Conservation (phyloP, 768 basidiomycete species). For the Paxillus involutus region DNA sequence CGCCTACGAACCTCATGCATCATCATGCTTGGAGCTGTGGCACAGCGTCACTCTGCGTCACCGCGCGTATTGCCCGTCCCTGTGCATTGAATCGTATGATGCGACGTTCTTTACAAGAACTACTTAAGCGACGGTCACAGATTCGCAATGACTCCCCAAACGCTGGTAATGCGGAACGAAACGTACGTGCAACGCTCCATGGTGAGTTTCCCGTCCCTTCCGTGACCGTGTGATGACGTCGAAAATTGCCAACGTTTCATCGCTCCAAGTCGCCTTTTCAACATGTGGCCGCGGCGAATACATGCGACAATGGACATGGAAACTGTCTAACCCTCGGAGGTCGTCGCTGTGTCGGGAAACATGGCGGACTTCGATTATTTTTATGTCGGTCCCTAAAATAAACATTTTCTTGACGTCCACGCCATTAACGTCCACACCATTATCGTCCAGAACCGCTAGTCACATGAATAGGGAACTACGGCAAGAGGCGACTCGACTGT, state of each 20-base stretch:
- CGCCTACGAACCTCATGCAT: too few relatives aligned
- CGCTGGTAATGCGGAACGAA: background rate
- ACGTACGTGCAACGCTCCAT: background rate
- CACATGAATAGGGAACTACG: too few relatives aligned
- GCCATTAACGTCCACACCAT: background rate
- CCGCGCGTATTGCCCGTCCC: too few relatives aligned
- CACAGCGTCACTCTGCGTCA: too few relatives aligned
- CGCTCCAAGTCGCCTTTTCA: constrained; percentile 1
- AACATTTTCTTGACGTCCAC: background rate
- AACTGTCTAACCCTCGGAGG: constrained; percentile 16
- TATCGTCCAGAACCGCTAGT: background rate
- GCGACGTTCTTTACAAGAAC: too few relatives aligned
- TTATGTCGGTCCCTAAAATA: background rate
- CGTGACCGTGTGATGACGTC: background rate
- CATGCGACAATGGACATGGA: background rate
- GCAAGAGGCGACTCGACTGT: too few relatives aligned
- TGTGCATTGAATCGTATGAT: too few relatives aligned
- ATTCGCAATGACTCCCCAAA: background rate
- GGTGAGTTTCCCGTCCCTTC: background rate
- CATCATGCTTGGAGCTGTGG: too few relatives aligned
- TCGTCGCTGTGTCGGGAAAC: background rate
- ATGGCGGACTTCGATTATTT: background rate
- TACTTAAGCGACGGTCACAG: background rate
- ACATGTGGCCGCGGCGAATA: constrained; percentile 19
- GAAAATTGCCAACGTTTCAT: background rate